Evolutionary conservation across 352 stramenopile genomes (phyloP).

Genomic region (Pythium plurisporium): DNA sequence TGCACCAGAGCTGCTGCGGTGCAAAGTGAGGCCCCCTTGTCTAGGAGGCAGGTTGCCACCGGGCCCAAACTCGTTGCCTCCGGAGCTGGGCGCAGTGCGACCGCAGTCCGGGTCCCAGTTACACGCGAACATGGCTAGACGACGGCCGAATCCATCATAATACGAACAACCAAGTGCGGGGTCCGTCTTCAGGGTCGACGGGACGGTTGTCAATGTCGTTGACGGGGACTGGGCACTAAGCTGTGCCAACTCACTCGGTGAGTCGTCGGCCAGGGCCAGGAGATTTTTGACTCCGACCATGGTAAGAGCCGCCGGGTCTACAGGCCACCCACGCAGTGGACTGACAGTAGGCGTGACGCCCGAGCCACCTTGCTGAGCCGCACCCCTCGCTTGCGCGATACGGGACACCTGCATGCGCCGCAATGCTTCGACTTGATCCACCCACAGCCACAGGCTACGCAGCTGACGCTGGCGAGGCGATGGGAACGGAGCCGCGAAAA

Average conservation of each 20-base stretch:
- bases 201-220: conserved; percentile 19
- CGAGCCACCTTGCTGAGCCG: conserved; percentile 22
- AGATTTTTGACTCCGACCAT: conserved; percentile 66
- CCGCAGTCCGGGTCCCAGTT: conserved; percentile 81
- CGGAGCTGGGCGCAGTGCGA: conserved; percentile 14
- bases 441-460: conserved; percentile 73
- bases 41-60: conserved; percentile 5
- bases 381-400: conserved; percentile 43
- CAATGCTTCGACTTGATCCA: conserved; percentile 76
- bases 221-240: not conserved
- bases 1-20: conserved; percentile 61
- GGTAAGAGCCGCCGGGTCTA: conserved; percentile 58
- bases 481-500: conserved; percentile 38
- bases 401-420: conserved; percentile 54
- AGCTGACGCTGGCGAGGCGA: conserved; percentile 45
- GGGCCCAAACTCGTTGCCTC: not conserved
- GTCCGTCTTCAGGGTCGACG: conserved; percentile 56
- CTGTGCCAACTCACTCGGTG: conserved; percentile 8
- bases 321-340: conserved; percentile 62
- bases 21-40: conserved; percentile 25
- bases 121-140: conserved; percentile 67
- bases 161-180: conserved; percentile 61
- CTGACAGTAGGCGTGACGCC: conserved; percentile 20
- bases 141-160: conserved; percentile 68
- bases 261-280: conserved; percentile 28